These are phyloP conservation scores for Phytophthora citricola DNA, from an alignment of 352 stramenopile genomes.

Conservation along the genomic window DNA sequence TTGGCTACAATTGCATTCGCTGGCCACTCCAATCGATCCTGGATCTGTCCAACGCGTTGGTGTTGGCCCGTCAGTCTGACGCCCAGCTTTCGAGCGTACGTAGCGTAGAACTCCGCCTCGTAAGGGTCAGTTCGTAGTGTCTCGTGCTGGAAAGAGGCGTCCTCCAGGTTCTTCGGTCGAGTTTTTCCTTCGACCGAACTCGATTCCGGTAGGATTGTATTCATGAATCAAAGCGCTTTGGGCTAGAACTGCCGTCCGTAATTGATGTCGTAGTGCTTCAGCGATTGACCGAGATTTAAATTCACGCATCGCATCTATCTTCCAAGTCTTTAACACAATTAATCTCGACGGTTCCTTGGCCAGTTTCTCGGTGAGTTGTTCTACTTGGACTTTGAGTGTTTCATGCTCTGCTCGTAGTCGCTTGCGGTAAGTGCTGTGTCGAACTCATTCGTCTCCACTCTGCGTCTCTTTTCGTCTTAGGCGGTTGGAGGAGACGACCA, in stretches of 20 bases:
- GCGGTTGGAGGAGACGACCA: not conserved
- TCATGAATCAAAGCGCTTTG: not conserved
- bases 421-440: not conserved
- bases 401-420: not conserved
- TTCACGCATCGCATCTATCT: not conserved
- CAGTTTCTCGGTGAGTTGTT: not conserved
- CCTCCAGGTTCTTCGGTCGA: not conserved
- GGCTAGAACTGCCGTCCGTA: not conserved
- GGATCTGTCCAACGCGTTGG: not conserved
- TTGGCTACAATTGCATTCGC: not conserved
- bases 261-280: not conserved
- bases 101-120: not conserved
- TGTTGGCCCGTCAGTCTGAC: not conserved
- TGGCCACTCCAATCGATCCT: not conserved
- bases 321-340: not conserved
- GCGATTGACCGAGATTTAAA: not conserved
- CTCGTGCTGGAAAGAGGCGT: not conserved
- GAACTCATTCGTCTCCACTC: not conserved
- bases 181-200: not conserved
- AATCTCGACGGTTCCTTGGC: not conserved
- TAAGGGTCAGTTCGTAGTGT: not conserved
- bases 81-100: not conserved
- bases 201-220: not conserved
- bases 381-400: not conserved
- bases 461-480: no score